Percentiles rank a stretch among this genome's conserved stretches.
Evolutionary conservation across 208 protist genomes (phyloP).

Genomic region (Trichomonas vaginalis): DNA sequence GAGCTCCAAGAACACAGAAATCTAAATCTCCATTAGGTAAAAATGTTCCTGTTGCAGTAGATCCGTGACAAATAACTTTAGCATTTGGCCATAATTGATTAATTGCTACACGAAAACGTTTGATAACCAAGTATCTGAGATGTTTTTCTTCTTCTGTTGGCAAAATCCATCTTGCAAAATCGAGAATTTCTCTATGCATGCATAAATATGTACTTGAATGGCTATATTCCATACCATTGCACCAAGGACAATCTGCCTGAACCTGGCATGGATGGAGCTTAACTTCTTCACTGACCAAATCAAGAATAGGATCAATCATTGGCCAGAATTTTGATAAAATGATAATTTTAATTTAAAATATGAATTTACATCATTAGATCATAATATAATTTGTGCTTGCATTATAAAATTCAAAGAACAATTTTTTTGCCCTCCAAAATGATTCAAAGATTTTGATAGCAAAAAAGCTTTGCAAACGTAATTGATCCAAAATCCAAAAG

Average conservation of each 20-base stretch:
- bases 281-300: not conserved
- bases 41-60: not conserved
- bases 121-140: not conserved
- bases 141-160: not conserved
- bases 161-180: not conserved
- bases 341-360: too few relatives aligned
- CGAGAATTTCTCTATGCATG: not conserved
- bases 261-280: not conserved
- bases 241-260: not conserved
- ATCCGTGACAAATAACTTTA: not conserved
- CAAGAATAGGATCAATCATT: not conserved
- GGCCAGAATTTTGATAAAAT: too few relatives aligned
- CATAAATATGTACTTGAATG: not conserved
- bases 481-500: too few relatives aligned
- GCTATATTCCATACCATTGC: not conserved
- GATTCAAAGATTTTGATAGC: too few relatives aligned
- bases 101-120: not conserved
- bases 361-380: too few relatives aligned
- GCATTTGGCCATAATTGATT: not conserved
- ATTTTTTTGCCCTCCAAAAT: too few relatives aligned
- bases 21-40: not conserved
- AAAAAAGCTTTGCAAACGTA: too few relatives aligned
- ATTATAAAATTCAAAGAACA: too few relatives aligned
- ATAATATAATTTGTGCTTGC: too few relatives aligned
- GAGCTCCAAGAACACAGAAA: not conserved